Evolutionary conservation across 139 green algal species (phyloP).

Genomic region (Diplosphaera chodatii): DNA sequence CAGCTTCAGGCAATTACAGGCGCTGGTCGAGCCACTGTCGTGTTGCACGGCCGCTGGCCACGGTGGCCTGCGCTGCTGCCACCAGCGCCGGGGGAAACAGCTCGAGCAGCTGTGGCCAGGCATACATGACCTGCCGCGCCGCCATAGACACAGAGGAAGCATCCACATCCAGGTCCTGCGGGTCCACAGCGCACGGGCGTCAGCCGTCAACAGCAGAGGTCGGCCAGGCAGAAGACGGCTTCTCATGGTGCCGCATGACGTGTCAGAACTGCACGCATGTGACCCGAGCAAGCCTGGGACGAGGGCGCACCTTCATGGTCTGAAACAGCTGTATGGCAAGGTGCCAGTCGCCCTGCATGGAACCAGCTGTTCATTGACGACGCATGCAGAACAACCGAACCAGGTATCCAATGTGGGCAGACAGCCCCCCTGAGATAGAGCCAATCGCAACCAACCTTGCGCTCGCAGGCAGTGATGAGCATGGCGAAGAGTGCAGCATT

Average conservation of each 20-base stretch:
- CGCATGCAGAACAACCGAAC: no score
- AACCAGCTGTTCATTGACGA: no score
- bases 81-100: neutral
- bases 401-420: no score
- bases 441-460: no score
- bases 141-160: conserved; percentile 3
- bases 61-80: neutral
- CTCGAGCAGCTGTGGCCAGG: neutral
- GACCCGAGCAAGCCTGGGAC: no score
- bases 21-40: neutral
- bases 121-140: neutral
- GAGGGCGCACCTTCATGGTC: neutral
- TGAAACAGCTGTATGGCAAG: neutral
- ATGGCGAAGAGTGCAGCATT: conserved; percentile 44
- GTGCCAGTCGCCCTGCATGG: neutral
- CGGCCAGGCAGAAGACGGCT: no score
- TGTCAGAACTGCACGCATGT: no score
- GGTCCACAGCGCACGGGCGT: no score
- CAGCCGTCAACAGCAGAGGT: no score
- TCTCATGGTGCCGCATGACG: no score
- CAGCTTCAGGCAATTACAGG: neutral
- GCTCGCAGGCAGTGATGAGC: conserved; percentile 20
- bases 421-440: no score
- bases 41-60: neutral
- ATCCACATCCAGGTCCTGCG: conserved; percentile 19